Conservation (phyloP, 2,329 filamentous ascomycete species). For the Ophidiomyces ophidiicola region DNA sequence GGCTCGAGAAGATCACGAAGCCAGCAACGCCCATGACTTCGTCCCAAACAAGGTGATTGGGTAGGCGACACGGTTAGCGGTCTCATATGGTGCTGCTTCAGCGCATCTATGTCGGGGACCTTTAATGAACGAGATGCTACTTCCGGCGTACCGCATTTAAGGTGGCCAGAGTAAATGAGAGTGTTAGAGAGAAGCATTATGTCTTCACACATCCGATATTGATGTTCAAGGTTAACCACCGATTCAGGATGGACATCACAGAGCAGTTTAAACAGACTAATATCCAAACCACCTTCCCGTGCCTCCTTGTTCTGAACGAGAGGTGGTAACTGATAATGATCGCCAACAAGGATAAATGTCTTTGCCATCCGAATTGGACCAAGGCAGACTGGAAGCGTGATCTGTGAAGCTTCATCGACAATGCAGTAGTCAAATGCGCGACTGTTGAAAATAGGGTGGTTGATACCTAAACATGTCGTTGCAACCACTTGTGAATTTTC, state of each 20-base stretch:
- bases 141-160: conserved; percentile 74
- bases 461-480: conserved; percentile 86
- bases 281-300: conserved; percentile 70
- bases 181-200: conserved; percentile 90
- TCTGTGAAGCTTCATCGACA: conserved; percentile 94
- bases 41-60: conserved; percentile 44
- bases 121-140: conserved; percentile 58
- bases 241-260: conserved; percentile 78
- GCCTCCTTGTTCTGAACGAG: conserved; percentile 88
- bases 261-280: conserved; percentile 85
- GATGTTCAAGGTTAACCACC: conserved; percentile 84
- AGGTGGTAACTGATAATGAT: conserved; percentile 91
- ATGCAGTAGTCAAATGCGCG: conserved; percentile 96
- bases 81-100: conserved; percentile 46
- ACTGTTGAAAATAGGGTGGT: conserved; percentile 75
- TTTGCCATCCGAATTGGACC: conserved; percentile 86
- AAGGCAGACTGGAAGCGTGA: conserved; percentile 86
- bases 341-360: conserved; percentile 88
- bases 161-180: conserved; percentile 78
- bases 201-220: conserved; percentile 97
- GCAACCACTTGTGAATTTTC: conserved; percentile 80
- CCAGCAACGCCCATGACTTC: conserved; percentile 53
- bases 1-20: conserved; percentile 59
- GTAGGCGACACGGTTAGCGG: conserved; percentile 17
- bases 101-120: conserved; percentile 52